Conservation (phyloP, 1,284 basidiomycete genomes). For the Agroathelia rolfsii region DNA sequence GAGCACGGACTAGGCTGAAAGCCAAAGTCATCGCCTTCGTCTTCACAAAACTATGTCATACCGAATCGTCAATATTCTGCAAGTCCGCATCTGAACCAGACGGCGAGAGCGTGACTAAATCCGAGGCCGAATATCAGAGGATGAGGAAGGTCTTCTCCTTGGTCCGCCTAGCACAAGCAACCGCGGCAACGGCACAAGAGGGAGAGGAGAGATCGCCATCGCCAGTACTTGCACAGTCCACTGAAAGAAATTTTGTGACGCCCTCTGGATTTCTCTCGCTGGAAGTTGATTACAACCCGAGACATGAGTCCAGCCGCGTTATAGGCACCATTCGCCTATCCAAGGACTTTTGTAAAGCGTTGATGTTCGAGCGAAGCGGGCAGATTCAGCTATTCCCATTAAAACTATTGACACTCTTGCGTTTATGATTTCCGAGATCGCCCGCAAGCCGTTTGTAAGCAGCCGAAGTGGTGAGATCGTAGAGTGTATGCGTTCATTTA, state of each 20-base stretch:
- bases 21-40: slow-evolving; percentile 26
- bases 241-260: slow-evolving; percentile 28
- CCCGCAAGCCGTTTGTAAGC: slow-evolving; percentile 57
- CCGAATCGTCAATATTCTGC: slow-evolving; percentile 11
- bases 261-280: slow-evolving; percentile 41
- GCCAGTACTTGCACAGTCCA: slow-evolving; percentile 14
- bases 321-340: slow-evolving; percentile 68
- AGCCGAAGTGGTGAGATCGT: slow-evolving; percentile 60
- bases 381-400: slow-evolving; percentile 65
- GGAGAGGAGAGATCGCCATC: slow-evolving; percentile 11
- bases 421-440: slow-evolving; percentile 57
- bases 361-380: slow-evolving; percentile 52
- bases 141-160: slow-evolving; percentile 21
- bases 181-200: slow-evolving; percentile 5
- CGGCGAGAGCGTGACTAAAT: slow-evolving; percentile 28
- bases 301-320: slow-evolving; percentile 42
- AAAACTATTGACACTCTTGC: slow-evolving; percentile 77
- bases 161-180: too few relatives aligned
- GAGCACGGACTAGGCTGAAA: slow-evolving; percentile 51
- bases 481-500: slow-evolving; percentile 59
- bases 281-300: slow-evolving; percentile 32
- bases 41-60: too few relatives aligned
- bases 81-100: slow-evolving; percentile 36
- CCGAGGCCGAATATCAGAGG: too few relatives aligned
- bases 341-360: slow-evolving; percentile 75